Base-by-base conservation (phyloP, 1,139 yeast species). In the Suhomyces guaymorum region DNA sequence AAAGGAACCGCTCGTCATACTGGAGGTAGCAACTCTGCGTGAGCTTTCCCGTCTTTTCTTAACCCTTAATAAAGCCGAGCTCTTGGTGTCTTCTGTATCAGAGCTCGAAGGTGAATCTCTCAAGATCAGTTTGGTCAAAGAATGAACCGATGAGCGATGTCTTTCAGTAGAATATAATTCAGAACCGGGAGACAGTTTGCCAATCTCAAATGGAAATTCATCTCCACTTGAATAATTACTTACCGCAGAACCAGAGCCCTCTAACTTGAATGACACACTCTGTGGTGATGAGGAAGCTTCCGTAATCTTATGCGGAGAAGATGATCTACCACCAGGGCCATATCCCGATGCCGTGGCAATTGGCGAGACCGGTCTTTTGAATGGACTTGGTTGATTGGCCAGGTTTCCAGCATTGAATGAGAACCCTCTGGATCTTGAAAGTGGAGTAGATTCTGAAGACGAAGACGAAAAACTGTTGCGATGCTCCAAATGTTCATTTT, bases 401-500 rank as follows among this genome's bases (percentile, higher is more conserved):
- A 29, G 38, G 7, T 39, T 42, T 4, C 41, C 37, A 4, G 58
- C 57, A 28, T 46, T 55, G 19, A 66, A 55, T 1, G 75, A 69
- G 43, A 55, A 64, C 1, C 74, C 74, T 35, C 75, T 52, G 3
- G 72, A 58, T 34, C 73, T 52, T 3, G 58, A 43, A 4, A 50
- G 38, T 4, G 73, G 65, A 0, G 70, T 59, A 0, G 70, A 62
- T 13, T 70, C 75, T 1, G 73, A 65, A 4, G 75, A 67, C 2
- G 72, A 60, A 6, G 68, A 60, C 12, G 78, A 66, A 39, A 63
- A 63, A 43, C 74, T 68, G 39, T 58, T 57, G 15, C 75, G 44
- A 44, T 70, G 76, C 45, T 81, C 86, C 43, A 81, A 48, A 59
- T 87, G 96, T 55, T 92, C 97, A 29, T 73, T 81, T 52, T 88